Evolutionary conservation across 2,329 filamentous ascomycete genomes (phyloP).

Genomic region (Alternaria longipes): DNA sequence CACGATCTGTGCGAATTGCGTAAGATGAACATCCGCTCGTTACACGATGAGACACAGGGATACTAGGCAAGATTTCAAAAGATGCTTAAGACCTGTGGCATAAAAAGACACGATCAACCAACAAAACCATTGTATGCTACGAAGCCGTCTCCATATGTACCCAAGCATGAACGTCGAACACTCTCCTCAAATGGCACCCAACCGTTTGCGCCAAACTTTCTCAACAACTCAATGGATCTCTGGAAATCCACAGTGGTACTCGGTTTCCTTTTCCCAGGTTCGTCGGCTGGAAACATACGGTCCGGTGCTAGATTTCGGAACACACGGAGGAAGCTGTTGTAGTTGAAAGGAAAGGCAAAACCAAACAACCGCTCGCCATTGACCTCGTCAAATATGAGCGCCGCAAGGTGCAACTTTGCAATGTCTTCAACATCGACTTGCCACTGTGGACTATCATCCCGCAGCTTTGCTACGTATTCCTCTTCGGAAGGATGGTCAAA

Average conservation of each 20-base stretch:
- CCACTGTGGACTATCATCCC: slow-evolving; percentile 39
- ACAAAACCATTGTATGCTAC: not conserved
- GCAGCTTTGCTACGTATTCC: not conserved
- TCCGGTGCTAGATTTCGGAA: not conserved
- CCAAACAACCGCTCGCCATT: not conserved
- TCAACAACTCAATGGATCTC: not conserved
- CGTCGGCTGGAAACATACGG: not conserved
- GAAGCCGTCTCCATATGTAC: not conserved
- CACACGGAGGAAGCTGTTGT: not conserved
- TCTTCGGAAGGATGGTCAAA: not conserved
- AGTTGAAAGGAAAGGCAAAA: not conserved
- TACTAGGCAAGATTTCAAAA: not conserved
- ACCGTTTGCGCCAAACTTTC: not conserved
- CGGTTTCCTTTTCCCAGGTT: not conserved
- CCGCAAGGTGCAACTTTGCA: slow-evolving; percentile 62
- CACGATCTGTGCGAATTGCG: not conserved
- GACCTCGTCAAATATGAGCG: slow-evolving; percentile 44
- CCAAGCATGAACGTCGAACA: not conserved
- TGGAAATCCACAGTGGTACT: not conserved
- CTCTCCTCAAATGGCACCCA: not conserved
- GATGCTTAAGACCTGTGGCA: not conserved
- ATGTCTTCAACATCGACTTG: slow-evolving; percentile 62
- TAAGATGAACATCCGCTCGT: no score
- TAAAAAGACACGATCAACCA: not conserved
- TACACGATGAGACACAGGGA: not conserved